A percentile compares a stretch with the other conserved stretches of the same genome.
These are phyloP conservation scores for Jaltomata sinuosa DNA, from an alignment of 257 asterid species.

Conservation along the genomic window DNA sequence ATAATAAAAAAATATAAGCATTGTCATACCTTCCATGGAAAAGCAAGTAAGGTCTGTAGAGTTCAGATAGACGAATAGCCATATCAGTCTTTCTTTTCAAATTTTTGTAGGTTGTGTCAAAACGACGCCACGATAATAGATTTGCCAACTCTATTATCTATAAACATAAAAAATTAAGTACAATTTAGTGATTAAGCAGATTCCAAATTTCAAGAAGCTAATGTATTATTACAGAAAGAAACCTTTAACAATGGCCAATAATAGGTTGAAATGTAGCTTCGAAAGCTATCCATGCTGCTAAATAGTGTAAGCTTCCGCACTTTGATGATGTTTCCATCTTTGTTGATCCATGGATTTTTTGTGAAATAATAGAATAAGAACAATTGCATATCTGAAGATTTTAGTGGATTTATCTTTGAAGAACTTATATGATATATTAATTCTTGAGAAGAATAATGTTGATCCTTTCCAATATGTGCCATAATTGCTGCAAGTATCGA, in stretches of 20 bases:
- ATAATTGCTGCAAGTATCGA: slow-evolving; percentile 30
- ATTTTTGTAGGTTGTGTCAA: slow-evolving; percentile 11
- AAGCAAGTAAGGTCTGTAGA: slow-evolving; percentile 43
- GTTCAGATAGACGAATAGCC: slow-evolving; percentile 24
- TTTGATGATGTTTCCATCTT: slow-evolving; percentile 24
- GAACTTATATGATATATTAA: slow-evolving; percentile 42
- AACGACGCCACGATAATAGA: slow-evolving; percentile 22
- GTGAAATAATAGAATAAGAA: slow-evolving; percentile 19
- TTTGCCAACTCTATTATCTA: slow-evolving; percentile 32
- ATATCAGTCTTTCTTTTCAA: slow-evolving; percentile 19
- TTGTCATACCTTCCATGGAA: slow-evolving; percentile 41
- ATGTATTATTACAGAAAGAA: not conserved
- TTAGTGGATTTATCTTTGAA: slow-evolving; percentile 32
- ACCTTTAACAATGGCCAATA: slow-evolving; percentile 41
- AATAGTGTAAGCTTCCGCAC: slow-evolving; percentile 7
- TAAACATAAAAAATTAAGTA: too few relatives aligned
- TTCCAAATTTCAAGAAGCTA: too few relatives aligned
- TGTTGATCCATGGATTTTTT: too few relatives aligned
- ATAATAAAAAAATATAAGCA: not conserved
- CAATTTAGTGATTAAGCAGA: too few relatives aligned
- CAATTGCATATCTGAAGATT: slow-evolving; percentile 8
- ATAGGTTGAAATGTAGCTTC: slow-evolving; percentile 24
- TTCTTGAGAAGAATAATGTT: not conserved
- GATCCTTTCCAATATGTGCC: not conserved
- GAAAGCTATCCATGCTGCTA: slow-evolving; percentile 37